These are phyloP conservation scores for Ascochyta pisi DNA, from an alignment of 2,329 filamentous ascomycete genomes.

Conservation along the genomic window DNA sequence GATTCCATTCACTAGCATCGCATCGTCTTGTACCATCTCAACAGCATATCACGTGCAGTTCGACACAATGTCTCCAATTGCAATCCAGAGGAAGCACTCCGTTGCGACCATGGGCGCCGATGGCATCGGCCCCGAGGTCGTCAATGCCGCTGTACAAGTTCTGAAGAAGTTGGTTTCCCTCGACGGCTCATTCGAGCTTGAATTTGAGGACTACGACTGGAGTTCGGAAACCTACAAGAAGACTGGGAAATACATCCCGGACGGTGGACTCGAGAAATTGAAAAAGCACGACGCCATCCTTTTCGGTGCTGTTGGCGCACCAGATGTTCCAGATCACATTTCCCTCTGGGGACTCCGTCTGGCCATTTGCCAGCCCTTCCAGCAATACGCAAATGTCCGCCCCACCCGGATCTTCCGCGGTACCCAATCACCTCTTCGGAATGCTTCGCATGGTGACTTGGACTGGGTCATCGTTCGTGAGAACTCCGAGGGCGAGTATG, in stretches of 20 bases:
- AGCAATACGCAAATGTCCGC: slow-evolving; percentile 65
- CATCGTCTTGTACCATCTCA: neutral
- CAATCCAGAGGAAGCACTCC: slow-evolving; percentile 32
- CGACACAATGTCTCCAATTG: slow-evolving; percentile 34
- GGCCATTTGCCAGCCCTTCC: slow-evolving; percentile 62
- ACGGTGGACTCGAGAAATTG: slow-evolving; percentile 64
- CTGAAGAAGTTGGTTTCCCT: slow-evolving; percentile 61
- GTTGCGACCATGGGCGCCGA: slow-evolving; percentile 67
- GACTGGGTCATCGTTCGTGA: slow-evolving; percentile 73
- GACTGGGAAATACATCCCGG: slow-evolving; percentile 69
- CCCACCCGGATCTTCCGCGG: slow-evolving; percentile 68
- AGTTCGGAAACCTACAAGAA: slow-evolving; percentile 70
- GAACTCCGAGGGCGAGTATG: slow-evolving; percentile 72
- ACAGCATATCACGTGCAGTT: neutral
- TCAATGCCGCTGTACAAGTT: slow-evolving; percentile 68
- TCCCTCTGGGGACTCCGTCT: slow-evolving; percentile 64
- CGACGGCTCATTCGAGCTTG: slow-evolving; percentile 64
- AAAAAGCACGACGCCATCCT: slow-evolving; percentile 69
- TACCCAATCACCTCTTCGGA: slow-evolving; percentile 63
- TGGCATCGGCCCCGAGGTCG: slow-evolving; percentile 73
- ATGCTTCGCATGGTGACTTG: slow-evolving; percentile 63
- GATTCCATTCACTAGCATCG: neutral
- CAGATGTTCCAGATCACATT: slow-evolving; percentile 63
- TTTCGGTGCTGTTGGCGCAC: slow-evolving; percentile 72
- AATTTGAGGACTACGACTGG: slow-evolving; percentile 71